A percentile compares a stretch with the other conserved stretches of the same genome.
These are phyloP conservation scores for Cercospora sesami DNA, from an alignment of 2,329 filamentous ascomycete species.

Conservation along the genomic window DNA sequence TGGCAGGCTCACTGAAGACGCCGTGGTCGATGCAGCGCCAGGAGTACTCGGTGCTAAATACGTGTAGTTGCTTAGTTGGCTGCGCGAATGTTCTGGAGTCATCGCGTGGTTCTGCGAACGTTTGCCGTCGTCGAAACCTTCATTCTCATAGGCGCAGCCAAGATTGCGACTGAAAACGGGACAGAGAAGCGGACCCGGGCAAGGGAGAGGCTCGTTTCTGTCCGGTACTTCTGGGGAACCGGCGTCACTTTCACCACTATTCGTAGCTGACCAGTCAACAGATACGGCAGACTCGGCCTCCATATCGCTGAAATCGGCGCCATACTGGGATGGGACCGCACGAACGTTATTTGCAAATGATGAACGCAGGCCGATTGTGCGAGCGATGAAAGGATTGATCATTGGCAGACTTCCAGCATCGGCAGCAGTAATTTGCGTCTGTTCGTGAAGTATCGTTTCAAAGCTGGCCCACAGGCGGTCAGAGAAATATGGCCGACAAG, in stretches of 20 bases:
- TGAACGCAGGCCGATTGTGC: constrained; percentile 38
- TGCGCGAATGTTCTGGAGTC: constrained; percentile 28
- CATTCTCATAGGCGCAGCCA: constrained; percentile 35
- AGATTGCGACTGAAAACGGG: constrained; percentile 31
- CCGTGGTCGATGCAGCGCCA: constrained; percentile 32
- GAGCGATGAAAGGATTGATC: constrained; percentile 40
- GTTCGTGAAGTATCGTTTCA: constrained; percentile 43
- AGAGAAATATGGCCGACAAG: constrained; percentile 53
- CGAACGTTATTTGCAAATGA: constrained; percentile 5
- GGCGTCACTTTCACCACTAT: constrained; percentile 29
- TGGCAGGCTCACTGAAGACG: constrained; percentile 37
- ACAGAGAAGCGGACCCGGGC: constrained; percentile 33
- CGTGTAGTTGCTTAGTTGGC: constrained; percentile 23
- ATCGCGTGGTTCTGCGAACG: constrained; percentile 33
- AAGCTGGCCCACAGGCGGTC: constrained; percentile 51
- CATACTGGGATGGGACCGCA: constrained; percentile 15
- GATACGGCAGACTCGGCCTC: constrained; percentile 30
- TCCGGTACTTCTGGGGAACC: constrained; percentile 18
- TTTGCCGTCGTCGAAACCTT: constrained; percentile 35
- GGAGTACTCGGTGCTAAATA: constrained; percentile 28
- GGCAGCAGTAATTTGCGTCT: constrained; percentile 37
- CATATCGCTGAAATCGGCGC: constrained; percentile 34
- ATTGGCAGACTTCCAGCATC: constrained; percentile 40
- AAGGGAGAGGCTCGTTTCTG: constrained; percentile 30
- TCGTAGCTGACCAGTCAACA: constrained; percentile 33